Evolutionary conservation across 192 early-diverging fungal species (phyloP), one percentile per base, ranked within the genome.

Genomic region (Entomortierella beljakovae): DNA sequence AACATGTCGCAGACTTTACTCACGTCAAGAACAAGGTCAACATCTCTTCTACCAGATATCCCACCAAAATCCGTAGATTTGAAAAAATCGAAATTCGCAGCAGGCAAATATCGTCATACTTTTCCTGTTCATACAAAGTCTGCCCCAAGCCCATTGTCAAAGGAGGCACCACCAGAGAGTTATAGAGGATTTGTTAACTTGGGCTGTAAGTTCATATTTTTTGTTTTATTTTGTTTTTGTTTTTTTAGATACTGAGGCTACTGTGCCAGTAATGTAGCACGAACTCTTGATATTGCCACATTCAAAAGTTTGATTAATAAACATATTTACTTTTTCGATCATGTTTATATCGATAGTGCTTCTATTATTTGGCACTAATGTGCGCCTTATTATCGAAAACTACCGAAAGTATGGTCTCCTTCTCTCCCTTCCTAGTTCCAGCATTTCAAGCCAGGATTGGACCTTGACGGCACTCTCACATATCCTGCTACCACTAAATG

Each of bases 301-400:
- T 61, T 34, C 38, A 53, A 31, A 67, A 38, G 31, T 46, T 61
- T 61, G 0, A 18, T 18, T 61, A 28, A 7, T 28, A 38, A 22
- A 38, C n/a, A n/a, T 22, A 38, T 34, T 18, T 51, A 33, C 25
- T 15, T 51, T 31, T 58, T 46, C 42, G 40, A 38, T 49, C 60
- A 43, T 37, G 13, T 18, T 3, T 40, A 31, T 53, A 60, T 28
- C 63, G 15, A 43, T 68, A 84, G 87, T 95, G 87, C 86, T 96
- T 43, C 71, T 94, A 10, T 90, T 96, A 34, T 90, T 87, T 53
- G 95, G 92, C 37, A 91, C 90, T 70, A 93, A 93, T 60, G 71
- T 96, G 43, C 92, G 95, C 10, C 86, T 96, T 43, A 89, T 94
- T 35, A 90, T 95, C 55, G 95, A 97, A 68, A 97, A 97, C 81